Evolutionary conservation across 306 rosid species (phyloP).

Genomic region (Lathyrus oleraceus): DNA sequence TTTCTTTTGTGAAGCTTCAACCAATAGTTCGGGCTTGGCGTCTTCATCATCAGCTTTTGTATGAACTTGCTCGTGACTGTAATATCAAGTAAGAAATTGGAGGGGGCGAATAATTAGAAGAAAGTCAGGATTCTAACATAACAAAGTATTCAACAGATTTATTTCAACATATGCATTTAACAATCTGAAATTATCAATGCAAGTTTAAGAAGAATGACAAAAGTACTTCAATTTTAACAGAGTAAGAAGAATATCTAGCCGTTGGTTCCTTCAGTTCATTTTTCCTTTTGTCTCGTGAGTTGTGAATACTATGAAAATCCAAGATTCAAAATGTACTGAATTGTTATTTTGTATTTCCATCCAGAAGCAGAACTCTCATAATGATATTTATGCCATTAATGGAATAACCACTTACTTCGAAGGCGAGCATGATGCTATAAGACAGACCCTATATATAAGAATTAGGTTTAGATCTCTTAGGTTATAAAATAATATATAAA

Average conservation of each 20-base stretch:
- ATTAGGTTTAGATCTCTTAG: constrained; percentile 23
- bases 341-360: constrained; percentile 21
- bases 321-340: constrained; percentile 10
- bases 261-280: constrained; percentile 5
- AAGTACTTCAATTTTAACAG: constrained; percentile 18
- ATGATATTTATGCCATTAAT: constrained; percentile 22
- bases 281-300: constrained; percentile 13
- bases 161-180: constrained; percentile 30
- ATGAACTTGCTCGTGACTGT: constrained; percentile 51
- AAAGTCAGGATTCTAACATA: constrained; percentile 33
- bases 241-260: constrained; percentile 29
- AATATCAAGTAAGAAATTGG: constrained; percentile 37
- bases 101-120: constrained; percentile 11
- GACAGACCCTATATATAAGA: constrained; percentile 7
- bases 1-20: constrained; percentile 51
- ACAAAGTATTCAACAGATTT: constrained; percentile 18
- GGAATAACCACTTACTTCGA: constrained; percentile 13
- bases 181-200: constrained; percentile 4
- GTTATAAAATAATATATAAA: neutral
- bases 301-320: constrained; percentile 8
- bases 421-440: constrained; percentile 21
- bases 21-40: constrained; percentile 45
- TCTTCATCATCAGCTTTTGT: constrained; percentile 50
- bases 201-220: neutral
- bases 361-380: constrained; percentile 24